Conservation (phyloP, 805 yeast genomes). For the Suhomyces sp. region DNA sequence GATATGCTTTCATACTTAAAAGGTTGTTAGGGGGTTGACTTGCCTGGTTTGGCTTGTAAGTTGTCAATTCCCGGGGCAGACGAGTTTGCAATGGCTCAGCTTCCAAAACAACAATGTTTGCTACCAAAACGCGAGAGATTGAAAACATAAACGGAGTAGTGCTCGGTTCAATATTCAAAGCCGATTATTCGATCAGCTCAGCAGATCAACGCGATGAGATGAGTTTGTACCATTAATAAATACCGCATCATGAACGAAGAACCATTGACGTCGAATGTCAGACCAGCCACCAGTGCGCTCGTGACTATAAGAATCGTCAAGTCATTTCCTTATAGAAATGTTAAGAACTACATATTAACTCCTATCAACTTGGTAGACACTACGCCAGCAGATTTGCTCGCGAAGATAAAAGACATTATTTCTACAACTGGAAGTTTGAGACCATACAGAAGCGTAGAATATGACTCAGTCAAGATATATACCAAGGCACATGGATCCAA, state of each 20-base stretch:
- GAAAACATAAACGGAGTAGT: neutral
- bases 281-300: conserved; percentile 71
- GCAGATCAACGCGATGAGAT: neutral
- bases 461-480: conserved; percentile 79
- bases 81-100: neutral
- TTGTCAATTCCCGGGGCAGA: neutral
- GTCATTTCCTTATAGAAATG: conserved; percentile 89
- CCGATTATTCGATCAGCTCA: neutral
- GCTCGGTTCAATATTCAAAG: neutral
- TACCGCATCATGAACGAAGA: conserved; percentile 31
- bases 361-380: conserved; percentile 68
- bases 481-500: conserved; percentile 95
- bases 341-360: conserved; percentile 67
- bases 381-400: conserved; percentile 63
- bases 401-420: conserved; percentile 44
- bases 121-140: neutral
- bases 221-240: neutral
- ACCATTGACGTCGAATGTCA: conserved; percentile 75
- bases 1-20: neutral
- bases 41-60: neutral
- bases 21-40: neutral
- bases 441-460: conserved; percentile 75
- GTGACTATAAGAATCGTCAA: conserved; percentile 84
- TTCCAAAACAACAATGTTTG: too few species aligned
- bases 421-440: conserved; percentile 65